Evolutionary conservation across 148 eudicot species (phyloP).

Genomic region (Vaccinium darrowii): DNA sequence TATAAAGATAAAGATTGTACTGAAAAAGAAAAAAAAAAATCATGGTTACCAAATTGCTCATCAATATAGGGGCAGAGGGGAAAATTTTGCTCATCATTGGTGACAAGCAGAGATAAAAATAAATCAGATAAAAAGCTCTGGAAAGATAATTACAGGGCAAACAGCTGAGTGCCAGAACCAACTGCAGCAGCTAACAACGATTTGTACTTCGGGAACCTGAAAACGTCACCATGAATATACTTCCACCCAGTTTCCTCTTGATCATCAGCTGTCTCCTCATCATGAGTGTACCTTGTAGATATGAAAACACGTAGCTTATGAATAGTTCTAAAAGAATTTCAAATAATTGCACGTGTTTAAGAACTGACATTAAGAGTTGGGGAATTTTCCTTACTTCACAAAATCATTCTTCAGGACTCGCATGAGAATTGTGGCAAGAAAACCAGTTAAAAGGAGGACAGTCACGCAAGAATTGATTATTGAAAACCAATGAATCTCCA

Average conservation of each 20-base stretch:
- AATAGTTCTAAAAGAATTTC: not conserved
- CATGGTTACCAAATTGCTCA: not conserved
- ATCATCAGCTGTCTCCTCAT: slow-evolving; percentile 72
- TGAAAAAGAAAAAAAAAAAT: slow-evolving; percentile 14
- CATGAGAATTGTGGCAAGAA: slow-evolving; percentile 62
- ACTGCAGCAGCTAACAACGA: slow-evolving; percentile 68
- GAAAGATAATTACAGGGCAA: slow-evolving; percentile 53
- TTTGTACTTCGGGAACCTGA: slow-evolving; percentile 66
- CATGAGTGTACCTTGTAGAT: slow-evolving; percentile 61
- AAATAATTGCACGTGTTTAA: not conserved
- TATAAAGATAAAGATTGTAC: slow-evolving; percentile 35
- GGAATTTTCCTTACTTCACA: slow-evolving; percentile 49
- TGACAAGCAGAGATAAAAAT: not conserved
- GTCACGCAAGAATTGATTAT: slow-evolving; percentile 65
- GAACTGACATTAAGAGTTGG: not conserved
- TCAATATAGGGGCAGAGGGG: not conserved
- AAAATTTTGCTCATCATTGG: not conserved
- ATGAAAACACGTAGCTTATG: not conserved
- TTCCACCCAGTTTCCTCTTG: slow-evolving; percentile 89
- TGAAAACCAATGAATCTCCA: slow-evolving; percentile 71
- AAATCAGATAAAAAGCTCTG: not conserved
- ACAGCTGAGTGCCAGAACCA: slow-evolving; percentile 74
- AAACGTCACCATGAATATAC: slow-evolving; percentile 75
- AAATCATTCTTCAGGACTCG: slow-evolving; percentile 69
- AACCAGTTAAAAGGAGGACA: slow-evolving; percentile 56